A percentile compares a stretch with the other conserved stretches of the same genome.
Conservation (phyloP, 2,329 filamentous ascomycete species). For the Colletotrichum sp. region DNA sequence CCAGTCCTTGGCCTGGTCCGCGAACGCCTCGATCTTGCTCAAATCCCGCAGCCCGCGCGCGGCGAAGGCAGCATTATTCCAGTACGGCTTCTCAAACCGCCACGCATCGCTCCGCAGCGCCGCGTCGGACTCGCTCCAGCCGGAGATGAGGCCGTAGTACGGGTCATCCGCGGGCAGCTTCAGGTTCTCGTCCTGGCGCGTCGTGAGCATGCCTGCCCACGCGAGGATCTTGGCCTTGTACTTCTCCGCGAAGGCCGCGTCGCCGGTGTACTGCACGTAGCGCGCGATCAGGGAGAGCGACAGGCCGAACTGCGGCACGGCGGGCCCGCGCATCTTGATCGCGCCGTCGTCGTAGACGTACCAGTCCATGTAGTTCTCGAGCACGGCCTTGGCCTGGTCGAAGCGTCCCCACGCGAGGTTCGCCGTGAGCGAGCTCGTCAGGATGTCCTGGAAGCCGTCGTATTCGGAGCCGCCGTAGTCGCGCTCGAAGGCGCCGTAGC, state of each 20-base stretch:
- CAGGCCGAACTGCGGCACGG: not conserved
- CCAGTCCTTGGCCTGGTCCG: not conserved
- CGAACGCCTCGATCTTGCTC: not conserved
- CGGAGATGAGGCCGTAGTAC: not conserved
- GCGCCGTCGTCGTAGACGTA: constrained; percentile 37
- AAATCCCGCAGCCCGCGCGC: not conserved
- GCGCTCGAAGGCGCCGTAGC: constrained; percentile 1
- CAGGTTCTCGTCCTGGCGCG: not conserved
- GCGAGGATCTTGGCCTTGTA: constrained; percentile 3
- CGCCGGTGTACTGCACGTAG: constrained; percentile 9
- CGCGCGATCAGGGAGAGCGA: constrained; percentile 14
- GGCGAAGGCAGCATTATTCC: not conserved
- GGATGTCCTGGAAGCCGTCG: not conserved
- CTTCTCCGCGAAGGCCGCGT: not conserved
- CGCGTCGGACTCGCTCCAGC: not conserved
- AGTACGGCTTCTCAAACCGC: not conserved
- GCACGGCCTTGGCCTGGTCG: not conserved
- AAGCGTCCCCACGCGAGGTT: not conserved
- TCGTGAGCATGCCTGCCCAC: not conserved
- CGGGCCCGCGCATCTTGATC: constrained; percentile 11
- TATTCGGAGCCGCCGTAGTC: not conserved
- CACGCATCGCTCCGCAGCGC: not conserved
- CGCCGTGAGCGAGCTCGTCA: not conserved
- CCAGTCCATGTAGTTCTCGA: constrained; percentile 41
- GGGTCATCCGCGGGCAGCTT: not conserved